Conservation (phyloP, 2,329 filamentous ascomycete species). For the Pseudodiploospora longispora region DNA sequence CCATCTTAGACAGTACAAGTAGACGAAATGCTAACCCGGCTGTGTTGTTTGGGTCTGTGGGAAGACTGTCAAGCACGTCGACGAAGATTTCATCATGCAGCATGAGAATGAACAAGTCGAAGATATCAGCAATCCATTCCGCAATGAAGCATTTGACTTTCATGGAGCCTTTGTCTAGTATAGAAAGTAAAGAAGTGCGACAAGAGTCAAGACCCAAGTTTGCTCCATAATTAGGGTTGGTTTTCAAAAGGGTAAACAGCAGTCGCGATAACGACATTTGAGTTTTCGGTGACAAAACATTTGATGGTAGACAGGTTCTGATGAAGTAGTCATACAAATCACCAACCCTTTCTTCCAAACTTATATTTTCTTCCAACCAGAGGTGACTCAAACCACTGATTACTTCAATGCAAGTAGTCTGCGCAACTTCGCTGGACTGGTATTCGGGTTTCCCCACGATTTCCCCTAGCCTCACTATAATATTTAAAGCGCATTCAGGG, state of each 20-base stretch:
- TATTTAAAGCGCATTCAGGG: slow-evolving; percentile 34
- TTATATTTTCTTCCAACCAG: slow-evolving; percentile 53
- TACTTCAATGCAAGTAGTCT: slow-evolving; percentile 59
- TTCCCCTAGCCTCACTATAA: slow-evolving; percentile 43
- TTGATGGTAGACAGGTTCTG: slow-evolving; percentile 55
- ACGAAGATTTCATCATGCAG: slow-evolving; percentile 78
- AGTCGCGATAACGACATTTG: slow-evolving; percentile 61
- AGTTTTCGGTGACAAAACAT: slow-evolving; percentile 60
- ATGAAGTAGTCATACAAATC: slow-evolving; percentile 77
- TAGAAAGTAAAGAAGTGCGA: slow-evolving; percentile 64
- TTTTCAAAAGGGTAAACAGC: slow-evolving; percentile 60
- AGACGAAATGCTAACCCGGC: slow-evolving; percentile 85
- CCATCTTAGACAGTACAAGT: slow-evolving; percentile 66
- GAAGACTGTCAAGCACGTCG: slow-evolving; percentile 74
- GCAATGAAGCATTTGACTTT: slow-evolving; percentile 70
- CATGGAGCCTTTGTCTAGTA: slow-evolving; percentile 60
- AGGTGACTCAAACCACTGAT: slow-evolving; percentile 54
- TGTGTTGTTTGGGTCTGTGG: slow-evolving; percentile 57
- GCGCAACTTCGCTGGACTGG: slow-evolving; percentile 65
- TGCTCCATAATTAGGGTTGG: slow-evolving; percentile 58
- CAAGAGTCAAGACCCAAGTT: slow-evolving; percentile 48
- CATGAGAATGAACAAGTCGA: slow-evolving; percentile 72
- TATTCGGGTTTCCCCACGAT: slow-evolving; percentile 52
- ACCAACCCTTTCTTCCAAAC: slow-evolving; percentile 57
- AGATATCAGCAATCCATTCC: slow-evolving; percentile 61